These are phyloP conservation scores for Coleophoma cylindrospora DNA, from an alignment of 2,329 filamentous ascomycete species.

Conservation along the genomic window DNA sequence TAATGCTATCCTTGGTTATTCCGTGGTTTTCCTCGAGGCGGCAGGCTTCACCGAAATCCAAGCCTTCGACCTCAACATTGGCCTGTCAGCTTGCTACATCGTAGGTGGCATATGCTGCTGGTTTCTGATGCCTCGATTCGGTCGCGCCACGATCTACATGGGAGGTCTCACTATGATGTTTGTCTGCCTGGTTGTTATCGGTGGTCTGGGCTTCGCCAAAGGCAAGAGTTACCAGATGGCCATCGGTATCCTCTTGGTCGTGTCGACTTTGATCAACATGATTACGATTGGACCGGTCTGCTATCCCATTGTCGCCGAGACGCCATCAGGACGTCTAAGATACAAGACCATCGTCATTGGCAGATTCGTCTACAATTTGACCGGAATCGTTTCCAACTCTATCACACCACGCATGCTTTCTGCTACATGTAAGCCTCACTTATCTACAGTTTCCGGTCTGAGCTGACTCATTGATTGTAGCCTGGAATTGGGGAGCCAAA, in stretches of 20 bases:
- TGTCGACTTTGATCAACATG: constrained; percentile 28
- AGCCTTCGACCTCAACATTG: constrained; percentile 26
- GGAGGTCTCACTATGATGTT: constrained; percentile 33
- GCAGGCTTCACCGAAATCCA: constrained; percentile 11
- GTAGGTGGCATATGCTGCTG: constrained; percentile 34
- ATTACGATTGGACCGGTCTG: constrained; percentile 28
- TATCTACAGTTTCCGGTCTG: background rate
- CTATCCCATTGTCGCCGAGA: constrained; percentile 22
- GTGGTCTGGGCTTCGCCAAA: constrained; percentile 81
- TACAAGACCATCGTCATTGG: constrained; percentile 22
- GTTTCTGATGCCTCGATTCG: constrained; percentile 33
- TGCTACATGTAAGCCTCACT: constrained; percentile 13
- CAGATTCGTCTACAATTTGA: constrained; percentile 21
- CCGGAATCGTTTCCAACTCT: constrained; percentile 21
- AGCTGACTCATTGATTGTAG: constrained; percentile 3
- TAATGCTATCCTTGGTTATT: constrained; percentile 30
- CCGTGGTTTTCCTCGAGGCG: constrained; percentile 28
- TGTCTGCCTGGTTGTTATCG: constrained; percentile 54
- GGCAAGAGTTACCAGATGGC: constrained; percentile 45
- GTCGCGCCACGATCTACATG: constrained; percentile 36
- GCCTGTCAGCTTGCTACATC: constrained; percentile 34
- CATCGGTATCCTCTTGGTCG: constrained; percentile 27
- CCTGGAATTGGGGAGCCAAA: constrained; percentile 27
- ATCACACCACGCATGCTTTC: constrained; percentile 22
- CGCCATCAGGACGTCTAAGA: constrained; percentile 16